Evolutionary conservation across 208 protist species (phyloP), one percentile per base, ranked within the genome.

Genomic region (Giardia duodenalis): DNA sequence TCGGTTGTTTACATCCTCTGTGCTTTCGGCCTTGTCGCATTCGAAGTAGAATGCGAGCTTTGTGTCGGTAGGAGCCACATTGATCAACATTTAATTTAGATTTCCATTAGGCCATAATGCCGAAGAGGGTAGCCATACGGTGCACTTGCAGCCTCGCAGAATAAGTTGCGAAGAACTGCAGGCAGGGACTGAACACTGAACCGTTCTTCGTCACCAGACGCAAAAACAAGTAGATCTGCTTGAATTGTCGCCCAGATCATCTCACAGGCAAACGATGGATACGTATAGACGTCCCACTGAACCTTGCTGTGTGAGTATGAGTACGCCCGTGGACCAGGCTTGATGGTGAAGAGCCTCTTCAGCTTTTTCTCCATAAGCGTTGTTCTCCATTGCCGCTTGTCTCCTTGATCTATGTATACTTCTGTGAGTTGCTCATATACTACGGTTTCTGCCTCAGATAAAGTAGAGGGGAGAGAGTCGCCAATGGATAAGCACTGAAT

Each of bases 41-140:
- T 91, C 88, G 45, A 91, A 91, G 45, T 91, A 91, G n/a, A 91
- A 91, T n/a, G 86, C 10, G 4, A 45, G 44, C 42, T 89, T 89
- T 19, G 42, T 89, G 4, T 89, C 86, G 10, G 86, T 89, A 19
- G 86, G 86, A 4, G 44, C 44, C 4, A 89, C 86, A 45, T 89
- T 89, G 4, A 89, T n/a, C 4, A 89, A 45, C 86, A 89, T 89
- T 67, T 67, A 67, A n/a, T 67, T 67, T n/a, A n/a, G n/a, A n/a
- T n/a, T n/a, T n/a, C n/a, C n/a, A n/a, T n/a, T n/a, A n/a, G n/a
- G n/a, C 88, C 88, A 45, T 91, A 91, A 19, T 91, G 1, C 2
- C n/a, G 2, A 3, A 91, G 88, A 10, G 88, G 88, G 46, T 91
- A 91, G 44, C 88, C 88, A 91, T 43, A 91, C 45, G 88, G 88